phyloP scores from a whole-genome alignment of 306 rosid species.

The Quercus ilex region DNA sequence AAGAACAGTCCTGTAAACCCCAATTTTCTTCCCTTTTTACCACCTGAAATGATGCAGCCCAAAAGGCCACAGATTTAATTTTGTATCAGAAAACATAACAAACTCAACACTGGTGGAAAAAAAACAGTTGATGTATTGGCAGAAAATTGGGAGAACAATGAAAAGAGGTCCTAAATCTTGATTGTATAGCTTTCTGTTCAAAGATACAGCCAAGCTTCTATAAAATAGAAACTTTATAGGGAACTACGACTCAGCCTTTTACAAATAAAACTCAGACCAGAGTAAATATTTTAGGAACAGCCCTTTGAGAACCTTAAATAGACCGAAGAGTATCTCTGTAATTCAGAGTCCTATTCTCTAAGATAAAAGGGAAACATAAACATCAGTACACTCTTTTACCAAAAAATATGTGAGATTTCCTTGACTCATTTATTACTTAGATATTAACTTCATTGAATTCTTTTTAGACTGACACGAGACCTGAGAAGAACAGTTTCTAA shows the following conservation, averaged over 20 bases:
- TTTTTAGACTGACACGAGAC: background rate
- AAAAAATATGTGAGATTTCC: background rate
- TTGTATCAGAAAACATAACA: background rate
- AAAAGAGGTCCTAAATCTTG: background rate
- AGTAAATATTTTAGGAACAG: no score
- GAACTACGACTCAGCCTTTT: background rate
- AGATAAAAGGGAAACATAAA: no score
- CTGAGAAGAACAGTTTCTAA: background rate
- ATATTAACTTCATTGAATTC: background rate
- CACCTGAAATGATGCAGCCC: background rate
- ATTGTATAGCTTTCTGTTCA: no score
- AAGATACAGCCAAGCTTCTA: no score
- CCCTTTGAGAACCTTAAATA: no score
- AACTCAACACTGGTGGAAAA: background rate
- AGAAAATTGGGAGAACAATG: background rate
- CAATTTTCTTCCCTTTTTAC: background rate
- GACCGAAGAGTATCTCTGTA: no score
- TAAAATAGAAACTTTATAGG: background rate
- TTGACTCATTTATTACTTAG: background rate
- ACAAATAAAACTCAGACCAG: background rate
- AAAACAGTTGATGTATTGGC: background rate
- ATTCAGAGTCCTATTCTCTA: no score
- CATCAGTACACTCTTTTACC: no score
- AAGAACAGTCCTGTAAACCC: background rate
- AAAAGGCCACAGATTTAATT: background rate